Evolutionary conservation across 495 filamentous ascomycete genomes (phyloP).

Genomic region (Neurospora terricola): DNA sequence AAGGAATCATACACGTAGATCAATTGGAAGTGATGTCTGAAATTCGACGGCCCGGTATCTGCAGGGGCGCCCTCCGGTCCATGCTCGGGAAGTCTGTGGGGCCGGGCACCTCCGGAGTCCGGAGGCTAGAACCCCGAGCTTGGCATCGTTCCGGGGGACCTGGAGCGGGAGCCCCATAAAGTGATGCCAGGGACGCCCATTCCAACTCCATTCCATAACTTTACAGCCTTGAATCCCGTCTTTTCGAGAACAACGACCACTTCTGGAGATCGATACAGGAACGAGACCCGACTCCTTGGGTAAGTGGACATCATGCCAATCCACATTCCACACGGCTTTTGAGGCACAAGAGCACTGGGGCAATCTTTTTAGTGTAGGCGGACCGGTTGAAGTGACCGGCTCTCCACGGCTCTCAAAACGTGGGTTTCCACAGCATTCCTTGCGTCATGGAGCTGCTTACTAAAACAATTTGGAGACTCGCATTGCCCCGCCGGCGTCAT

Average conservation of each 20-base stretch:
- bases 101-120: not conserved
- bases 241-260: not conserved
- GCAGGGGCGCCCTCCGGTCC: not conserved
- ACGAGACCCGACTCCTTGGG: not conserved
- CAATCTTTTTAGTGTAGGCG: not conserved
- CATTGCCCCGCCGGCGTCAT: not conserved
- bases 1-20: not conserved
- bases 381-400: not conserved
- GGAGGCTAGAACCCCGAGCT: not conserved
- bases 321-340: not conserved
- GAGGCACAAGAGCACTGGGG: not conserved
- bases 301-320: not conserved
- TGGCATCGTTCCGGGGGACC: not conserved
- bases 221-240: not conserved
- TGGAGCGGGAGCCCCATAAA: not conserved
- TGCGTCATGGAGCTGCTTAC: not conserved
- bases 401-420: not conserved
- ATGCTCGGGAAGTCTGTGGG: not conserved
- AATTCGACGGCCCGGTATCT: not conserved
- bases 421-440: not conserved
- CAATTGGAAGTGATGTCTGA: not conserved
- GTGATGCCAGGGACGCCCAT: not conserved
- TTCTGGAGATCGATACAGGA: not conserved
- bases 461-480: constrained; percentile 2
- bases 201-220: not conserved